These are phyloP conservation scores for Lolium rigidum DNA, from an alignment of 176 grass and related monocot genomes.

Conservation along the genomic window DNA sequence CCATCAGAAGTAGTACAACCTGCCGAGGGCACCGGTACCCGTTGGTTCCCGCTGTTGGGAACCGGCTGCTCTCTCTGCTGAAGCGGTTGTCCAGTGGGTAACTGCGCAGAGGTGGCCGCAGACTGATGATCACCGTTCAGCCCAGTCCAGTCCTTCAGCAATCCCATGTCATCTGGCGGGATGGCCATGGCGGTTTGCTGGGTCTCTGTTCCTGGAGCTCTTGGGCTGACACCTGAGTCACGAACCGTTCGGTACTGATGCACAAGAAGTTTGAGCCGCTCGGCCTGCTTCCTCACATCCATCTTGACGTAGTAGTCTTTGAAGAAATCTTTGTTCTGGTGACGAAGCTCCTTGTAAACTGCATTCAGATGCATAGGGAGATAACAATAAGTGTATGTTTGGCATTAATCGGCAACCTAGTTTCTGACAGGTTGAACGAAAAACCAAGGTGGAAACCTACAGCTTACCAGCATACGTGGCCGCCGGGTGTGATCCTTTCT, in stretches of 20 bases:
- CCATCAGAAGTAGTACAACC: background rate
- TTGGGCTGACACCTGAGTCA: background rate
- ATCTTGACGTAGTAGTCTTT: conserved; percentile 17
- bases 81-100: background rate
- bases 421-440: background rate
- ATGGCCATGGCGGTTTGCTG: background rate
- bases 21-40: background rate
- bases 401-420: background rate
- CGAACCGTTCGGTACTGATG: background rate
- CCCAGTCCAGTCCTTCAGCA: background rate
- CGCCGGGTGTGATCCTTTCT: conserved; percentile 3
- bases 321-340: conserved; percentile 18
- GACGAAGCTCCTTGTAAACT: conserved; percentile 28
- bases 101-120: background rate
- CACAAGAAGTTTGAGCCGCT: background rate
- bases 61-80: background rate
- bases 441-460: background rate
- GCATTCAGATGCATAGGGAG: background rate
- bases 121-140: background rate
- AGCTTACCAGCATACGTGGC: conserved; percentile 15
- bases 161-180: background rate
- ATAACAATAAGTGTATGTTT: background rate
- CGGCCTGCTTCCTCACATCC: background rate
- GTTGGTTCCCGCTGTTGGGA: background rate
- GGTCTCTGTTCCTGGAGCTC: background rate